Conservation (phyloP, 495 filamentous ascomycete species). For the Podospora conica region DNA sequence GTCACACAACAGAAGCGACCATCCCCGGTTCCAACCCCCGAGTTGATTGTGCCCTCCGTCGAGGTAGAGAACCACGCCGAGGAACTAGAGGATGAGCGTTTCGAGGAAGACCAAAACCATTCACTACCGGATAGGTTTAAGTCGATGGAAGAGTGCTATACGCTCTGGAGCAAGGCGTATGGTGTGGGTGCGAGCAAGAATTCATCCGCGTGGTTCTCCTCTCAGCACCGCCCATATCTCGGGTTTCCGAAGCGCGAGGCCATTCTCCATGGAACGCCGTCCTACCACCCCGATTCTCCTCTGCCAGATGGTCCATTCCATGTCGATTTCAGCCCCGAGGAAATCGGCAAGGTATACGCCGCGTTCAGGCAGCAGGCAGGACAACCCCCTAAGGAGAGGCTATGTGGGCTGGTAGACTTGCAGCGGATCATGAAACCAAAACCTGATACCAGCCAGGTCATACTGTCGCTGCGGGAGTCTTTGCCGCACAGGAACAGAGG, state of each 20-base stretch:
- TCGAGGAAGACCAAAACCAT: background rate
- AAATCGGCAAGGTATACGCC: background rate
- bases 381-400: background rate
- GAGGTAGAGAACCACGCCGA: background rate
- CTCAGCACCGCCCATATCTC: background rate
- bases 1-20: background rate
- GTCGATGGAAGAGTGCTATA: background rate
- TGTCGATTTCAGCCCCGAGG: background rate
- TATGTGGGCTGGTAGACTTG: background rate
- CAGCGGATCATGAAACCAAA: background rate
- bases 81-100: too few relatives aligned
- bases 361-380: background rate
- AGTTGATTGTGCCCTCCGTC: background rate
- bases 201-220: background rate
- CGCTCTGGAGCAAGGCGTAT: background rate
- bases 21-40: too few relatives aligned
- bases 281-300: background rate
- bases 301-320: background rate
- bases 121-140: background rate
- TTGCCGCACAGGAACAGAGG: slow-evolving; percentile 1
- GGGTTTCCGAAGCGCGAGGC: background rate
- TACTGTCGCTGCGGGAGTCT: background rate
- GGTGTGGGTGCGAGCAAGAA: background rate
- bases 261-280: background rate
- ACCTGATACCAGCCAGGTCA: background rate